Conservation (phyloP, 371 early-diverging fungal species). For the Mucor indicus region DNA sequence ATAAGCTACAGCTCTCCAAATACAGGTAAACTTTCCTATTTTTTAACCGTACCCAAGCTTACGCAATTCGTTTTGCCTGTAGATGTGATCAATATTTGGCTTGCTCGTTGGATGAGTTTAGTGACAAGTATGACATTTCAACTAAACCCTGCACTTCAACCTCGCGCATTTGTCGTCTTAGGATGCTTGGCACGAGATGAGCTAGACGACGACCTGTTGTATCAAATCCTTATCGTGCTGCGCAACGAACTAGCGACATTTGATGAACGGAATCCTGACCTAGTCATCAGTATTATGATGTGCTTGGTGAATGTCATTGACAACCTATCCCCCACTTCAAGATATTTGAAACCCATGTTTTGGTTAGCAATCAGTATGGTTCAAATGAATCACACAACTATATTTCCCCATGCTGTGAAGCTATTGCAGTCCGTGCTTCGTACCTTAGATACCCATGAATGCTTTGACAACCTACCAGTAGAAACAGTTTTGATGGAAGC, state of each 20-base stretch:
- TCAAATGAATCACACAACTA: constrained; percentile 75
- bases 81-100: constrained; percentile 74
- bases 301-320: constrained; percentile 81
- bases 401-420: constrained; percentile 68
- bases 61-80: too few relatives aligned
- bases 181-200: constrained; percentile 85
- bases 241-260: constrained; percentile 77
- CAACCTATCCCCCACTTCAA: constrained; percentile 67
- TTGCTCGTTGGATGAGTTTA: constrained; percentile 87
- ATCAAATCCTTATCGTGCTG: constrained; percentile 83
- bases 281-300: constrained; percentile 82
- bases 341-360: constrained; percentile 77
- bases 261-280: constrained; percentile 66
- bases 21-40: constrained; percentile 54
- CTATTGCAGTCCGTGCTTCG: constrained; percentile 69
- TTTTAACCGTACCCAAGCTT: too few relatives aligned
- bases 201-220: constrained; percentile 81
- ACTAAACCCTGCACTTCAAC: constrained; percentile 87
- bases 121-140: constrained; percentile 90
- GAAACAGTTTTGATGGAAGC: constrained; percentile 55
- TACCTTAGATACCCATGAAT: constrained; percentile 65
- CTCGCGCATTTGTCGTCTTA: constrained; percentile 87
- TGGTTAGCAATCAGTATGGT: constrained; percentile 87
- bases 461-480: constrained; percentile 47
- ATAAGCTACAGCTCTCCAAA: constrained; percentile 69